Base-by-base conservation (phyloP, 345 rosid species). In the Trapa bicornis region DNA sequence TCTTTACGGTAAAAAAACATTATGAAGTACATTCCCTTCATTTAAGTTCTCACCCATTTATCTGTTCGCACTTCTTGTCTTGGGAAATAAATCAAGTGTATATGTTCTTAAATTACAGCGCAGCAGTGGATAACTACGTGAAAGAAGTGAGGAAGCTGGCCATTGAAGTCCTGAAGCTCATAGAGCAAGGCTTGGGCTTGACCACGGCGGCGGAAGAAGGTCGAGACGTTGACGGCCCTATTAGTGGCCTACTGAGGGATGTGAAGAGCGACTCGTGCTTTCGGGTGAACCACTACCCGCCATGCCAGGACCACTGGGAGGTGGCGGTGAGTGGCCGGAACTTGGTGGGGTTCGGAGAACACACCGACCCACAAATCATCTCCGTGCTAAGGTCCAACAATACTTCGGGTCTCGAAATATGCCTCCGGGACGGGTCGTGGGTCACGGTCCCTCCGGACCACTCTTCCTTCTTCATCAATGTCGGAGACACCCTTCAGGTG, bases 331-430 rank as follows among this genome's bases (percentile, higher is more conserved):
- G 29, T 4, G 33, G 43, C 3, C 54, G 32, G 5, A 48, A 74
- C 67, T 71, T 71, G 72, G 79, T 87, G 29, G 96, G 96, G 22
- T 83, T 92, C 61, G 96, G 96, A 0, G 98, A 87, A 72, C 95
- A 92, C 70, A 86, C 96, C 6, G 98, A 92, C 78, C 98, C 96
- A 70, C 98, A 92, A 43, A 86, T 92, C 72, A 71, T 92, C 50
- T 89, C 98, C n/a, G 76, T 87, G 47, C 62, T 92, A 4, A 79
- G 91, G 73, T 92, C 98, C 74, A 92, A 92, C 77, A 85, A 85
- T 74, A 85, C 78, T 35, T 77, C 82, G 69, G 98, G 98, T 56
- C 83, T 92, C 63, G 87, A 92, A 79, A 86, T 92, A 66, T 79
- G 79, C 72, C 70, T 85, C 14, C 58, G 65, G 43, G 88, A 86